Evolutionary conservation across 1,139 yeast species (phyloP).

Genomic region (Protomyces inundatus): DNA sequence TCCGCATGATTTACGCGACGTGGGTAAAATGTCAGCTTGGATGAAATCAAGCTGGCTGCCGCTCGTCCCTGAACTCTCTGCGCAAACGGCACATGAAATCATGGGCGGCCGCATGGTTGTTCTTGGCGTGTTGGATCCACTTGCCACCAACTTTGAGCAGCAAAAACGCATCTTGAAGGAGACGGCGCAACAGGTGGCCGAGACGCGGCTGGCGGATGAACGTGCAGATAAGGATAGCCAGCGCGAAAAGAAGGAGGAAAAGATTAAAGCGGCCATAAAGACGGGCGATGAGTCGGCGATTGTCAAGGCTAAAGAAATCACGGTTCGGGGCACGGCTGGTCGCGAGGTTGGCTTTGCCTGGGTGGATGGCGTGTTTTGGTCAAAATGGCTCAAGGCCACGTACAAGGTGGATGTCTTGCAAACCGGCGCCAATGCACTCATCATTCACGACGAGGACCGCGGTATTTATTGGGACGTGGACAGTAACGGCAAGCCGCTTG

Average conservation of each 20-base stretch:
- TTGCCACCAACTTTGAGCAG: constrained; percentile 33
- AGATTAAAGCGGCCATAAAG: constrained; percentile 39
- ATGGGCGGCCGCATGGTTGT: constrained; percentile 37
- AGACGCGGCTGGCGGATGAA: constrained; percentile 34
- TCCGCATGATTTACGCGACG: constrained; percentile 40
- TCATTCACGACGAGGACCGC: constrained; percentile 37
- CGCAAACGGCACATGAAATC: constrained; percentile 38
- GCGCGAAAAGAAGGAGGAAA: constrained; percentile 38
- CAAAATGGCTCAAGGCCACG: constrained; percentile 39
- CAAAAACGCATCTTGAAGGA: constrained; percentile 37
- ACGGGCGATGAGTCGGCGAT: constrained; percentile 38
- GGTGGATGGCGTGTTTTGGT: constrained; percentile 42
- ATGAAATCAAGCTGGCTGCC: constrained; percentile 39
- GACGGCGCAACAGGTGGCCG: constrained; percentile 36
- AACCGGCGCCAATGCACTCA: constrained; percentile 34
- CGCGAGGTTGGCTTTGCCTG: constrained; percentile 41
- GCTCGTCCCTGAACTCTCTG: constrained; percentile 40
- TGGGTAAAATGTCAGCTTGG: constrained; percentile 37
- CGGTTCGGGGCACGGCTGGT: constrained; percentile 34
- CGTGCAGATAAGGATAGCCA: constrained; percentile 35
- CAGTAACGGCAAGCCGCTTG: constrained; percentile 34
- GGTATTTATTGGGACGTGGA: constrained; percentile 39
- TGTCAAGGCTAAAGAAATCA: constrained; percentile 37
- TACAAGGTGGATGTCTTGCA: constrained; percentile 35
- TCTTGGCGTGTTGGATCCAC: constrained; percentile 39